Evolutionary conservation across 2,329 filamentous ascomycete species (phyloP).

Genomic region (Colletotrichum cereale): DNA sequence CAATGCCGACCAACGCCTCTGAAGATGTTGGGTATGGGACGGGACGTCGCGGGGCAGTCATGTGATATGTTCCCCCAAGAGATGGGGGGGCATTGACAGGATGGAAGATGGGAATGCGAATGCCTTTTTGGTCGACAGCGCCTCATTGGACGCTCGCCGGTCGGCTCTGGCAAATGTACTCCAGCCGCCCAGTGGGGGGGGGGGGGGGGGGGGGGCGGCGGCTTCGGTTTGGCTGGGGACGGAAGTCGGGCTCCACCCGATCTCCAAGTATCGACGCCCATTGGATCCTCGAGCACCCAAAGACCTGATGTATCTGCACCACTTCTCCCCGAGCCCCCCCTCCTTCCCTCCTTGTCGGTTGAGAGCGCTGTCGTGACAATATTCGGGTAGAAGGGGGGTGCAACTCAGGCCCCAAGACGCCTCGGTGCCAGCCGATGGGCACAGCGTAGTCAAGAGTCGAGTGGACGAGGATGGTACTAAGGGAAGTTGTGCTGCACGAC

Average conservation of each 20-base stretch:
- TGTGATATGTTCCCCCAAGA: conserved; percentile 31
- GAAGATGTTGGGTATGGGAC: conserved; percentile 17
- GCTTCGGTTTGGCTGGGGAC: background rate
- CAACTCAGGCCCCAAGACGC: conserved; percentile 1
- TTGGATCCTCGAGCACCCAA: conserved; percentile 14
- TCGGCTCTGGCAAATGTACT: background rate
- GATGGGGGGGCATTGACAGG: conserved; percentile 9
- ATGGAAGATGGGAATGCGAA: conserved; percentile 19
- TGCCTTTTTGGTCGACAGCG: background rate
- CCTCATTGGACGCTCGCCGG: conserved; percentile 9
- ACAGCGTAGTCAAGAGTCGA: conserved; percentile 5
- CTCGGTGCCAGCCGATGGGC: conserved; percentile 27
- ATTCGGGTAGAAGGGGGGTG: conserved; percentile 14
- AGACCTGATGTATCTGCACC: background rate
- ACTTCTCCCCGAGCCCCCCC: conserved; percentile 9
- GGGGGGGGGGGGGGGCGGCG: background rate
- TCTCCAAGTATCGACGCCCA: conserved; percentile 18
- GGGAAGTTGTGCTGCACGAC: conserved; percentile 37
- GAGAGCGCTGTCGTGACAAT: conserved; percentile 29
- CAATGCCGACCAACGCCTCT: conserved; percentile 13
- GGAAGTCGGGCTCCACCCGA: conserved; percentile 28
- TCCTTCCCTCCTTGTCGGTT: conserved; percentile 6
- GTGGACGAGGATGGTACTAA: conserved; percentile 5
- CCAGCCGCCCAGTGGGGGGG: background rate
- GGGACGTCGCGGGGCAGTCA: conserved; percentile 39